Base-by-base conservation (phyloP, 169 alveolate genomes). In the Cyclospora cayetanensis region DNA sequence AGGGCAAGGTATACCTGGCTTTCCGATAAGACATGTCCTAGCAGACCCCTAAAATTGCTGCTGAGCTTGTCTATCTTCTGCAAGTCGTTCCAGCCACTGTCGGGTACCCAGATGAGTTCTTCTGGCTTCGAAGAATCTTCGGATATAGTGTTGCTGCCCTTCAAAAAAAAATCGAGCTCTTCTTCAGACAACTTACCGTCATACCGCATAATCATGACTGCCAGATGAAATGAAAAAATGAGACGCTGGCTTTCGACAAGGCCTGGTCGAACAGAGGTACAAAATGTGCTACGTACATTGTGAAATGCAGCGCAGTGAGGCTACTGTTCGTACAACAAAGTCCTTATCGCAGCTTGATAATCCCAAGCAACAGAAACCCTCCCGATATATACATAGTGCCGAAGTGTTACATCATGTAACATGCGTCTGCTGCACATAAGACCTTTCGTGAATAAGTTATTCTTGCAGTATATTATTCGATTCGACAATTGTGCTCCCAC, bases 161-260 rank as follows among this genome's bases (percentile, higher is more conserved):
- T 97, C 89, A 97, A 92, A 97, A 97, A 98, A 96, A 97, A 98
- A 88, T 97, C 98, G 50, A 97, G 96, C 95, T 98, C 99, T 37
- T 90, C 91, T 91, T 94, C 94, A 92, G 96, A 96, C 39, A 98
- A 85, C 91, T 95, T 96, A 41, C 94, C 96, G 80, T 97, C 98
- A 42, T 95, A 96, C 70, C 97, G 97, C 97, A 96, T 93, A 80
- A 97, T 97, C 99, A 98, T 98, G 7, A 97, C 95, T 29, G 98
- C 96, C 99, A 98, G 97, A 92, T 98, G 97, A 97, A 98, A 97
- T 34, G 98, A 93, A 95, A 97, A 97, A 96, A 97, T 96, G 77
- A 98, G 96, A 90, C 97, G 96, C 93, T 98, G 99, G 66, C 94
- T 95, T 65, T 97, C 99, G 91, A 97, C 97, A 37, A 98, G 87